phyloP scores from a whole-genome alignment of 2,329 filamentous ascomycete species.

The Aureobasidium sp. region DNA sequence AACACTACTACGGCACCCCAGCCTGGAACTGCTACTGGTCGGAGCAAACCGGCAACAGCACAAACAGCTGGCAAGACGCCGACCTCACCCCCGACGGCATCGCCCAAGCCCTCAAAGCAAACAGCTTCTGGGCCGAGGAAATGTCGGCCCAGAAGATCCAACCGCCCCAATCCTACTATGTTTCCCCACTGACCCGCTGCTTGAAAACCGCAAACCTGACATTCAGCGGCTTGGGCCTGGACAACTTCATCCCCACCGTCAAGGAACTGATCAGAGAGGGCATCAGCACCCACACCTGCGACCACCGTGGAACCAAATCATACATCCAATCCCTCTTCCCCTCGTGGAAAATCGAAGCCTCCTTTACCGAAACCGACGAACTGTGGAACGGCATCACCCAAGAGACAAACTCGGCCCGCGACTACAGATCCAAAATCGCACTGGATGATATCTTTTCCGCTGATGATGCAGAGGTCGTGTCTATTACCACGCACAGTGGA shows the following conservation, averaged over 20 bases:
- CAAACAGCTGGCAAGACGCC: slow-evolving; percentile 54
- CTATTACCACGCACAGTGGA: slow-evolving; percentile 52
- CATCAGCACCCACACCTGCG: slow-evolving; percentile 59
- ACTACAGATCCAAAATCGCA: slow-evolving; percentile 40
- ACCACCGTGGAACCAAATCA: slow-evolving; percentile 48
- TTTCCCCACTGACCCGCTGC: slow-evolving; percentile 55
- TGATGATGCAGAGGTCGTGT: slow-evolving; percentile 48
- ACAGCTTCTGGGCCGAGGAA: slow-evolving; percentile 49
- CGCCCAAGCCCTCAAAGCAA: slow-evolving; percentile 49
- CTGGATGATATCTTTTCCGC: slow-evolving; percentile 49
- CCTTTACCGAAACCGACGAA: slow-evolving; percentile 50
- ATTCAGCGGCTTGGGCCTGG: slow-evolving; percentile 46
- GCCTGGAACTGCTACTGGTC: slow-evolving; percentile 64
- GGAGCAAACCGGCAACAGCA: slow-evolving; percentile 54
- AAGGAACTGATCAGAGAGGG: slow-evolving; percentile 60
- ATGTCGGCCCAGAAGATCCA: slow-evolving; percentile 48
- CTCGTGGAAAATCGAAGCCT: slow-evolving; percentile 46
- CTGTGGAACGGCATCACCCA: slow-evolving; percentile 44
- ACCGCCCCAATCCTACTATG: slow-evolving; percentile 55
- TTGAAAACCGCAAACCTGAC: slow-evolving; percentile 55
- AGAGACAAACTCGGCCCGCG: slow-evolving; percentile 45
- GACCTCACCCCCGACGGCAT: slow-evolving; percentile 50
- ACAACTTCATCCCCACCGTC: slow-evolving; percentile 49
- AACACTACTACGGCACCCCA: slow-evolving; percentile 57
- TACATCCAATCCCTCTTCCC: slow-evolving; percentile 48